Conservation (phyloP, 768 basidiomycete species). For the Tubosaeta sp. region DNA sequence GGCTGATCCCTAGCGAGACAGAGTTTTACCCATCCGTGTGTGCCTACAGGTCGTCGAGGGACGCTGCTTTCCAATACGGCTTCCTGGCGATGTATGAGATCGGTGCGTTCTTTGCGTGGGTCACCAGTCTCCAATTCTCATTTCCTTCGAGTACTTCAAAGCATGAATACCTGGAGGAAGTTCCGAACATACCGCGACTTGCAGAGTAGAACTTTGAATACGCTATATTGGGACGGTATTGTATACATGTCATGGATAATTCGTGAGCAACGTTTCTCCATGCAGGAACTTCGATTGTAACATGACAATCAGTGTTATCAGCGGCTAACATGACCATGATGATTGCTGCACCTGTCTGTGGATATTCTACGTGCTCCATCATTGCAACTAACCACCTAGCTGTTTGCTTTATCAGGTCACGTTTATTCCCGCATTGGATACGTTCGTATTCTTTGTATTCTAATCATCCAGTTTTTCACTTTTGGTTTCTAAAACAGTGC, state of each 20-base stretch:
- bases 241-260: constrained; percentile 24
- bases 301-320: constrained; percentile 9
- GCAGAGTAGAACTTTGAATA: constrained; percentile 15
- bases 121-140: no score
- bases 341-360: constrained; percentile 19
- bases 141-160: constrained; percentile 18
- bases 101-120: constrained; percentile 4
- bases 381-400: background rate
- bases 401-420: constrained; percentile 6
- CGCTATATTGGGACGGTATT: constrained; percentile 27
- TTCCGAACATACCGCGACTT: constrained; percentile 20
- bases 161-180: constrained; percentile 22
- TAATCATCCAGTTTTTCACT: constrained; percentile 2
- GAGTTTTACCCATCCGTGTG: constrained; percentile 20
- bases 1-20: background rate
- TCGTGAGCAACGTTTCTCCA: constrained; percentile 2
- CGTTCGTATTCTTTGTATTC: constrained; percentile 13
- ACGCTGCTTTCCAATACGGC: constrained; percentile 8
- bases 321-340: constrained; percentile 13
- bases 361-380: background rate
- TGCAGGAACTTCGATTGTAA: background rate
- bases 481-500: constrained; percentile 12
- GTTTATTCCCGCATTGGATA: constrained; percentile 16
- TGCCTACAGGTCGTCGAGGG: constrained; percentile 14
- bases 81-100: constrained; percentile 21